phyloP scores from a whole-genome alignment of 2,329 filamentous ascomycete species.

The Cercospora brassicicola region DNA sequence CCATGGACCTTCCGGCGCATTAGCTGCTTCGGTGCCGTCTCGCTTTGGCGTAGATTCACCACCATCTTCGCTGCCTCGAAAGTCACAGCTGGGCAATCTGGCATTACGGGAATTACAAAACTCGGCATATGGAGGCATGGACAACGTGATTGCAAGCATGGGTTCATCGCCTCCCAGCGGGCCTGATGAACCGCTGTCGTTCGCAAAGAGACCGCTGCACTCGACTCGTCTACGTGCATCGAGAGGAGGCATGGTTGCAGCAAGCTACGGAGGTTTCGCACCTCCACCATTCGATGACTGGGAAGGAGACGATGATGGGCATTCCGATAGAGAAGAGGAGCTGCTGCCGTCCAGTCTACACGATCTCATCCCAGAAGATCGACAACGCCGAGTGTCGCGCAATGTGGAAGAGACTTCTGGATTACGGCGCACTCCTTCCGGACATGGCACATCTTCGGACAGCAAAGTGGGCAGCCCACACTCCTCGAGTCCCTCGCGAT shows the following conservation, averaged over 20 bases:
- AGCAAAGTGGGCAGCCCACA: slow-evolving; percentile 54
- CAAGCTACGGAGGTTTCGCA: slow-evolving; percentile 55
- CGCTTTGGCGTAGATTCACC: slow-evolving; percentile 88
- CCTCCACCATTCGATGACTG: slow-evolving; percentile 42
- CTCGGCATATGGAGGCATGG: slow-evolving; percentile 64
- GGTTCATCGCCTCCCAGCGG: slow-evolving; percentile 62
- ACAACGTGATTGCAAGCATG: slow-evolving; percentile 43
- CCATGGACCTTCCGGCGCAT: slow-evolving; percentile 65
- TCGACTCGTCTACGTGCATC: slow-evolving; percentile 61
- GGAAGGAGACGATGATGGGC: slow-evolving; percentile 60
- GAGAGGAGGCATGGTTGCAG: slow-evolving; percentile 58
- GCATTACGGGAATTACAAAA: slow-evolving; percentile 60
- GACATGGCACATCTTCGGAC: slow-evolving; percentile 42
- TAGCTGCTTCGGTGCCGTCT: slow-evolving; percentile 87
- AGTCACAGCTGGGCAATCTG: slow-evolving; percentile 39
- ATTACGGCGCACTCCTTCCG: slow-evolving; percentile 45
- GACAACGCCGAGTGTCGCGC: slow-evolving; percentile 58
- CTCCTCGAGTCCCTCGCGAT: slow-evolving; percentile 62
- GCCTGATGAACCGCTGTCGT: slow-evolving; percentile 67
- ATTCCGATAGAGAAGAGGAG: slow-evolving; percentile 81
- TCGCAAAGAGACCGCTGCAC: slow-evolving; percentile 63
- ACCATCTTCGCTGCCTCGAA: slow-evolving; percentile 63
- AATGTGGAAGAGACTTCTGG: slow-evolving; percentile 51
- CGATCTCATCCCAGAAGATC: slow-evolving; percentile 63
- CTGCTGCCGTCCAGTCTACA: slow-evolving; percentile 72